Evolutionary conservation across 352 stramenopile genomes (phyloP).

Genomic region (Globisporangium acanthophoron): DNA sequence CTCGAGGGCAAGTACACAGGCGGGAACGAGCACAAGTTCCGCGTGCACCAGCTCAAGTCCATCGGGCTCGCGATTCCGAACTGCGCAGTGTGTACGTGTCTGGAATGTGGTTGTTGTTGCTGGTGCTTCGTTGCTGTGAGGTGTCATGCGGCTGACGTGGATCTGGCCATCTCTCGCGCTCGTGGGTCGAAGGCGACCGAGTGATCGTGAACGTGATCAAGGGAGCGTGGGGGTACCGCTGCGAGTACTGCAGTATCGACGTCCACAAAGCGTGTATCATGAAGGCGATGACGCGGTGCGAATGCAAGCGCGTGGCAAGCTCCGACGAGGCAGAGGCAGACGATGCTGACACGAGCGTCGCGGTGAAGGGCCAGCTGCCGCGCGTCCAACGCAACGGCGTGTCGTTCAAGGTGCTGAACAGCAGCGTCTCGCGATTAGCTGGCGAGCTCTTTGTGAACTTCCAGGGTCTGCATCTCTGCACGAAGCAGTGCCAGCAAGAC

Average conservation of each 20-base stretch:
- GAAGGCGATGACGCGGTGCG: slow-evolving; percentile 75
- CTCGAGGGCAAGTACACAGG: slow-evolving; percentile 48
- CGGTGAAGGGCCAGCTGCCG: slow-evolving; percentile 1
- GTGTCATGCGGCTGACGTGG: not conserved
- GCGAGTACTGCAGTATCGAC: slow-evolving; percentile 73
- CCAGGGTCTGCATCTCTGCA: slow-evolving; percentile 74
- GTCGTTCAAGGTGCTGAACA: slow-evolving; percentile 45
- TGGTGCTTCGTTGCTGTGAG: too few relatives aligned
- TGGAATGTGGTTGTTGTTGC: not conserved
- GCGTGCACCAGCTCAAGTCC: slow-evolving; percentile 83
- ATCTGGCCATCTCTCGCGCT: not conserved
- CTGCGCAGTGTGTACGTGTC: slow-evolving; percentile 66
- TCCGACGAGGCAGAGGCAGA: slow-evolving; percentile 1
- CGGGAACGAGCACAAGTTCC: slow-evolving; percentile 79
- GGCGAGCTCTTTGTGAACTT: slow-evolving; percentile 75
- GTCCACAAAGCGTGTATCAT: slow-evolving; percentile 86
- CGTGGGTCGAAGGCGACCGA: slow-evolving; percentile 42
- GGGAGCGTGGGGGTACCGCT: slow-evolving; percentile 76
- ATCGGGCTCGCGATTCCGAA: slow-evolving; percentile 75
- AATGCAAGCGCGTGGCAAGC: slow-evolving; percentile 31
- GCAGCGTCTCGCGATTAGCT: slow-evolving; percentile 25
- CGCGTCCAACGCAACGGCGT: slow-evolving; percentile 19
- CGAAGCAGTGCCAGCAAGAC: slow-evolving; percentile 65
- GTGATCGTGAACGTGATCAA: slow-evolving; percentile 85
- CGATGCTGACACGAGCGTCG: not conserved